Base-by-base conservation (phyloP, 2,329 filamentous ascomycete genomes). In the Arthroderma sp. region DNA sequence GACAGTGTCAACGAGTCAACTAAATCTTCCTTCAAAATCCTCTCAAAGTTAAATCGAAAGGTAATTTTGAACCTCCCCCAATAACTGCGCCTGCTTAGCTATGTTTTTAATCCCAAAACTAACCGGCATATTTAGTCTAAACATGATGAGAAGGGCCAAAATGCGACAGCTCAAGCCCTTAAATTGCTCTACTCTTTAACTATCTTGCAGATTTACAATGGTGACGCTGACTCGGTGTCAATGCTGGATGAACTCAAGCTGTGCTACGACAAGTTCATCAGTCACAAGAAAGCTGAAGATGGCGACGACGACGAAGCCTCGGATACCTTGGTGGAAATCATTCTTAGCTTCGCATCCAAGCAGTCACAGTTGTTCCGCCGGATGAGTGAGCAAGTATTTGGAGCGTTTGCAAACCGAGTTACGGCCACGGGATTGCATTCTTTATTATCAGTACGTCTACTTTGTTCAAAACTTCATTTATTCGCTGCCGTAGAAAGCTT, bases 271-370 rank as follows among this genome's bases (percentile, higher is more conserved):
- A 80, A 78, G 56, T 70, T 83, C 45, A 57, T 71, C 45, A 60
- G 63, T 27, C 61, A 64, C 41, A 73, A 78, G 52, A 68, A 72
- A 42, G 64, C 65, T 0, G 71, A 77, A 50, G 64, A 75, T 58
- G 59, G 65, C 34, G 69, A 77, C 54, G 63, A 68, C 1, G 57
- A 58, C 0, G 62, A 66, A 50, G 64, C 63, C 1, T 83, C 85
- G 0, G 80, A 85, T 55, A 73, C 85, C 28, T 65, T 95, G 6
- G 79, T 95, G 2, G 91, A 96, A 57, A 83, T 96, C 42, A 65
- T 98, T 5, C 70, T 96, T n/a, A 85, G 85, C 43, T 86, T 96
- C 66, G 77, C 93, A 2, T 85, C 87, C 0, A 85, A 86, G 49
- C 84, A 82, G 3, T 94, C 88, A 1, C 78, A 81, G 6, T 70